These are phyloP conservation scores for Canavalia gladiata DNA, from an alignment of 306 rosid species.

Conservation along the genomic window DNA sequence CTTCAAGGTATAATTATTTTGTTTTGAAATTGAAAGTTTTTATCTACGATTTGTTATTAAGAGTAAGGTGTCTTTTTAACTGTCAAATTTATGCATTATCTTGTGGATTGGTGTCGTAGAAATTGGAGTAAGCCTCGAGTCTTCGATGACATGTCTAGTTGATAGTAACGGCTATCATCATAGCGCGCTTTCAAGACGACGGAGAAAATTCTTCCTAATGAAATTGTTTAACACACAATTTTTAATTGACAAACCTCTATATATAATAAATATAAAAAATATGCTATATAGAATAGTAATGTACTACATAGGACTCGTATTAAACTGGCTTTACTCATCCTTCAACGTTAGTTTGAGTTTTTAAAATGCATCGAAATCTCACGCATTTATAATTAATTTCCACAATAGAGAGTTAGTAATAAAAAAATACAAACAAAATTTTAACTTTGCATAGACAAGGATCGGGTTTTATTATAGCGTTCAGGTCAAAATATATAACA, in stretches of 20 bases:
- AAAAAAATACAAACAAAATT: background rate
- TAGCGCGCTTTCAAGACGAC: background rate
- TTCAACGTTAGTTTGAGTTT: no score
- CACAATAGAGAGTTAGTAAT: background rate
- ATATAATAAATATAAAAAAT: background rate
- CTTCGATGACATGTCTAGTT: background rate
- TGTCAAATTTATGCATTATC: constrained; percentile 7
- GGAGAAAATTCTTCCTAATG: background rate
- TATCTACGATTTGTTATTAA: background rate
- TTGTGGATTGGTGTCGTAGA: background rate
- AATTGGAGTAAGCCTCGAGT: background rate
- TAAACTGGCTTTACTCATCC: background rate
- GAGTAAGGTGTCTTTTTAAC: background rate
- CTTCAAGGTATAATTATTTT: background rate
- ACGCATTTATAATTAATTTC: background rate
- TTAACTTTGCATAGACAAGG: background rate
- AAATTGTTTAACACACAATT: background rate
- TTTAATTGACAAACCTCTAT: background rate
- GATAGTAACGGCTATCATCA: background rate
- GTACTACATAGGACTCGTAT: background rate
- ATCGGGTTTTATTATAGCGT: background rate
- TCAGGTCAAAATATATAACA: no score
- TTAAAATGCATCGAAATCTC: background rate
- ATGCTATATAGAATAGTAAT: background rate
- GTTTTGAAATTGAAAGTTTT: background rate